phyloP scores from a whole-genome alignment of 2,329 filamentous ascomycete genomes.

The Mycosphaerella arachidis region DNA sequence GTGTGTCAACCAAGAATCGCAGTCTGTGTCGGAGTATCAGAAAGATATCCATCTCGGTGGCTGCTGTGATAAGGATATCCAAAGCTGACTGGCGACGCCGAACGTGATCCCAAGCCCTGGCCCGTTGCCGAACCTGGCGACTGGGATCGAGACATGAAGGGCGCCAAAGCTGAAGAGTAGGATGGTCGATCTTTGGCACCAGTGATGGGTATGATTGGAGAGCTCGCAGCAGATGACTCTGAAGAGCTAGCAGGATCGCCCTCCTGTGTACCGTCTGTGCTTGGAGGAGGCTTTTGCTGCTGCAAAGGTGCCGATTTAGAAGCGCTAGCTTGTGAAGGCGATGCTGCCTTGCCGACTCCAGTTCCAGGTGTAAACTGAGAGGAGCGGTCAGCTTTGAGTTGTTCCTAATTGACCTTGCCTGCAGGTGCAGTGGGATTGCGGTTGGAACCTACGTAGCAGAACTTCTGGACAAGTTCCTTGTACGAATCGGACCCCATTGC shows the following conservation, averaged over 20 bases:
- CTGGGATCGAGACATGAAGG: slow-evolving; percentile 30
- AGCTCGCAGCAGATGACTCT: slow-evolving; percentile 23
- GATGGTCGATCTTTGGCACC: slow-evolving; percentile 20
- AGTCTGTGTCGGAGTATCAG: slow-evolving; percentile 32
- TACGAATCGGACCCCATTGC: slow-evolving; percentile 83
- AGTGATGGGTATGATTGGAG: slow-evolving; percentile 16
- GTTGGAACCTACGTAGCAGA: slow-evolving; percentile 92
- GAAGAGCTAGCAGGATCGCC: slow-evolving; percentile 14
- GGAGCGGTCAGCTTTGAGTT: slow-evolving; percentile 29
- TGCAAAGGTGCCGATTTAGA: slow-evolving; percentile 3
- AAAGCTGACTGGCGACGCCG: slow-evolving; percentile 33
- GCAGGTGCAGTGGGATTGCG: slow-evolving; percentile 30
- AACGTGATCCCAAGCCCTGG: slow-evolving; percentile 23
- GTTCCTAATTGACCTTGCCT: slow-evolving; percentile 22
- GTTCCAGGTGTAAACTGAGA: slow-evolving; percentile 34
- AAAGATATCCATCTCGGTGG: slow-evolving; percentile 32
- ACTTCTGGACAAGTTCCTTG: slow-evolving; percentile 95
- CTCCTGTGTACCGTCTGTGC: slow-evolving; percentile 19
- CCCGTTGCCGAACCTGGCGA: slow-evolving; percentile 30
- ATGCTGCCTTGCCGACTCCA: slow-evolving; percentile 23
- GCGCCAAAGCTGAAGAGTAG: slow-evolving; percentile 18
- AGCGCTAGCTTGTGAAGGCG: slow-evolving; percentile 8
- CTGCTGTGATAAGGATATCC: slow-evolving; percentile 34
- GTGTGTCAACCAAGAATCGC: slow-evolving; percentile 33
- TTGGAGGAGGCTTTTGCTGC: slow-evolving; percentile 1